Evolutionary conservation across 75 land plant genomes (phyloP).

Genomic region (Cupressus sempervirens): DNA sequence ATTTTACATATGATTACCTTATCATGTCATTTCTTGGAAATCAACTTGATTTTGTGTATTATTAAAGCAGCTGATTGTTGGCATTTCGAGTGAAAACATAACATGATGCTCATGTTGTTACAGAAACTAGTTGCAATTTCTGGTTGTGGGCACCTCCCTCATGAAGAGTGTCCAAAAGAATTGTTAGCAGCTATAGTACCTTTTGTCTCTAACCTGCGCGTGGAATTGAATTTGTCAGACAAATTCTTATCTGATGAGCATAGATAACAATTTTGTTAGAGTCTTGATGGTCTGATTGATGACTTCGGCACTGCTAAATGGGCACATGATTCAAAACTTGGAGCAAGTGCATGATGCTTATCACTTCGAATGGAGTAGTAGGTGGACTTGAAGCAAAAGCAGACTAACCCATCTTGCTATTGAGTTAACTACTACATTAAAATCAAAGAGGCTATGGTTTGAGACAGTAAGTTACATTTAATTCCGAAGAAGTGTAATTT

Average conservation of each 20-base stretch:
- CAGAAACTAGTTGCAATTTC: conserved; percentile 41
- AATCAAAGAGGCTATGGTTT: background rate
- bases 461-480: background rate
- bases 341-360: background rate
- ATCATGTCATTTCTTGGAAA: background rate
- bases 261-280: background rate
- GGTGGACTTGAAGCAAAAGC: background rate
- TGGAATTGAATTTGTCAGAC: background rate
- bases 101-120: background rate
- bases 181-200: conserved; percentile 36
- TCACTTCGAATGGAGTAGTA: background rate
- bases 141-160: conserved; percentile 48
- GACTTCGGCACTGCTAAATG: background rate
- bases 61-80: background rate
- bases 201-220: conserved; percentile 17
- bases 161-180: conserved; percentile 38
- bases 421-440: background rate
- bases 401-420: background rate
- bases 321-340: background rate
- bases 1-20: background rate
- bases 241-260: background rate
- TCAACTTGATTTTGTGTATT: background rate
- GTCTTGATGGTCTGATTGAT: background rate
- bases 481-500: background rate
- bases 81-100: background rate